Evolutionary conservation across 352 stramenopile genomes (phyloP).

Genomic region (Pythium volutum): DNA sequence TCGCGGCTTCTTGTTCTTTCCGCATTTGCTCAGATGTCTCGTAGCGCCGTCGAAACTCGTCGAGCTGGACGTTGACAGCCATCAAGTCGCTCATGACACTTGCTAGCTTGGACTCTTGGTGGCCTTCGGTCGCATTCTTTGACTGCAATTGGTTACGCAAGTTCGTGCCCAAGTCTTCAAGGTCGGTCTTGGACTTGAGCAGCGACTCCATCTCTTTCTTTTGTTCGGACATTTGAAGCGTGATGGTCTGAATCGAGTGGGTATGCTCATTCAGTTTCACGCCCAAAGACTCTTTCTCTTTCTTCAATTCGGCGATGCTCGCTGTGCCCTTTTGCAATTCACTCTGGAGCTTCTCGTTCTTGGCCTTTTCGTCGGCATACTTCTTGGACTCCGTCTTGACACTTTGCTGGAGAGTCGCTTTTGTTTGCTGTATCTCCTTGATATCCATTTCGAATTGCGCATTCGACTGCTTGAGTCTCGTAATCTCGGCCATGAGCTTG

Average conservation of each 20-base stretch:
- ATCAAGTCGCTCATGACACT: conserved; percentile 72
- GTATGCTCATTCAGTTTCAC: conserved; percentile 48
- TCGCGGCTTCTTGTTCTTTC: conserved; percentile 60
- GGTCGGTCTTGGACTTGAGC: conserved; percentile 61
- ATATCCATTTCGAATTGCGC: conserved; percentile 47
- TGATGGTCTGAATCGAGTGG: conserved; percentile 56
- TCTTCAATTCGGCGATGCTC: conserved; percentile 43
- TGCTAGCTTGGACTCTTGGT: conserved; percentile 68
- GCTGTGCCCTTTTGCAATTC: conserved; percentile 33
- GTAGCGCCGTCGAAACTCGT: conserved; percentile 64
- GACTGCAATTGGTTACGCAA: conserved; percentile 58
- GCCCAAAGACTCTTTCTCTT: conserved; percentile 46
- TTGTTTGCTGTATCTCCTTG: conserved; percentile 46
- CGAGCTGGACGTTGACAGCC: conserved; percentile 68
- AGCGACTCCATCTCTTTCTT: conserved; percentile 49
- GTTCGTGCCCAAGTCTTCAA: conserved; percentile 57
- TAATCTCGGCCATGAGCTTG: conserved; percentile 68
- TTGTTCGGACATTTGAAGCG: conserved; percentile 53
- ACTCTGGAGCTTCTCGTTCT: conserved; percentile 41
- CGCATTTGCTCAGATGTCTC: conserved; percentile 63
- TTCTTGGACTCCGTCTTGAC: conserved; percentile 43
- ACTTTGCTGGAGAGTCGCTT: conserved; percentile 36
- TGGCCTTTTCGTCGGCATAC: conserved; percentile 27
- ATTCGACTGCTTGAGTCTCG: conserved; percentile 47
- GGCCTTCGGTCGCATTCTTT: conserved; percentile 54